Evolutionary conservation across 1,284 basidiomycete genomes (phyloP).

Genomic region (Sanghuangporus baumii): DNA sequence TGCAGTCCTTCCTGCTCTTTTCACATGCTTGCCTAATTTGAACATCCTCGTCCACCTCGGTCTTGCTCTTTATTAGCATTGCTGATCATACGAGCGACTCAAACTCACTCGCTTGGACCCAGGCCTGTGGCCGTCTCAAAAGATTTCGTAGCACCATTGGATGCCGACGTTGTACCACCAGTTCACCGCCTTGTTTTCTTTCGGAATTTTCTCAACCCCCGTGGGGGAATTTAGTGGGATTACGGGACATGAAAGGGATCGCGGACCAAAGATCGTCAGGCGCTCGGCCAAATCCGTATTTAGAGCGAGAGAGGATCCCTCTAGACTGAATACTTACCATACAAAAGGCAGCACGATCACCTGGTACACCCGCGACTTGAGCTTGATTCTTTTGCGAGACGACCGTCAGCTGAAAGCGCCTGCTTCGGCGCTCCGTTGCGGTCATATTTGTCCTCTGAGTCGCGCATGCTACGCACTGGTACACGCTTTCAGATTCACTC

Average conservation of each 20-base stretch:
- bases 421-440: no score
- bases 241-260: not conserved
- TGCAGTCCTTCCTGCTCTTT: not conserved
- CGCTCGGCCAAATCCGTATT: not conserved
- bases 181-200: not conserved
- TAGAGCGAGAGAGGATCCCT: not conserved
- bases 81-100: not conserved
- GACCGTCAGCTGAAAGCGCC: not conserved
- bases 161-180: not conserved
- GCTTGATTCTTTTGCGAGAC: not conserved
- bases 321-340: not conserved
- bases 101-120: not conserved
- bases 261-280: no score
- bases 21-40: not conserved
- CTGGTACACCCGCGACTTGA: not conserved
- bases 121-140: no score
- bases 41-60: not conserved
- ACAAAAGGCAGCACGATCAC: not conserved
- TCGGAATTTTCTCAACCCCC: not conserved
- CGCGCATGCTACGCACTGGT: no score
- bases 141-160: no score
- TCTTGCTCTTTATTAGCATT: not conserved
- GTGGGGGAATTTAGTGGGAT: not conserved
- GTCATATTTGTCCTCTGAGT: no score
- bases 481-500: not conserved